A percentile compares a stretch with the other conserved stretches of the same genome.
phyloP scores from a whole-genome alignment of 1,284 basidiomycete species.

The Gomphus sp. region DNA sequence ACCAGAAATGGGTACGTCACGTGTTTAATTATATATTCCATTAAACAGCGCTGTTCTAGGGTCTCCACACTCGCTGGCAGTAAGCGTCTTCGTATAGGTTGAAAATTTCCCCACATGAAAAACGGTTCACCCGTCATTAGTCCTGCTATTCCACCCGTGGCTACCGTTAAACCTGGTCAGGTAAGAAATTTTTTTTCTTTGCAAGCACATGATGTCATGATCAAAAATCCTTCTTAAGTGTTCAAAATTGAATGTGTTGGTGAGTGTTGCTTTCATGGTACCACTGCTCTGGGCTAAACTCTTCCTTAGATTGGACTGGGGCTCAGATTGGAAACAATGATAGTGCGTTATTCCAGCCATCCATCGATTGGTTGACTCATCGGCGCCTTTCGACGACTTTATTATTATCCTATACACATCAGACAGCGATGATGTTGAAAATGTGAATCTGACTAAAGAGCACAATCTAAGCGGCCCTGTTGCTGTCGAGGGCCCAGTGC shows the following conservation, averaged over 20 bases:
- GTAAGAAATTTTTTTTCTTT: conserved; percentile 19
- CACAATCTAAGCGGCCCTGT: conserved; percentile 74
- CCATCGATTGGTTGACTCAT: not conserved
- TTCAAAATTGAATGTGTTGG: conserved; percentile 72
- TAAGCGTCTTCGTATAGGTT: conserved; percentile 25
- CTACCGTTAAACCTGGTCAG: conserved; percentile 57
- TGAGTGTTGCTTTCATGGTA: conserved; percentile 21
- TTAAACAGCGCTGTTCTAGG: conserved; percentile 25
- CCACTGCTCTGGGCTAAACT: not conserved
- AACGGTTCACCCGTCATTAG: conserved; percentile 24
- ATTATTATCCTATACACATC: not conserved
- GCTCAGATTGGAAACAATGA: conserved; percentile 72
- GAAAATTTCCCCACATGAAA: not conserved
- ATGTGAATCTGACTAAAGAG: conserved; percentile 54
- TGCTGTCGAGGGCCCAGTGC: conserved; percentile 64
- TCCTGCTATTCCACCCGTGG: conserved; percentile 59
- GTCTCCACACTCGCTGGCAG: conserved; percentile 69
- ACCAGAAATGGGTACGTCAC: conserved; percentile 46
- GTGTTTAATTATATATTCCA: not conserved
- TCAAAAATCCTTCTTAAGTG: conserved; percentile 26
- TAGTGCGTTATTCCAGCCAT: conserved; percentile 27
- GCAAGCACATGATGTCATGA: not conserved
- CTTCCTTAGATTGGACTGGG: conserved; percentile 58
- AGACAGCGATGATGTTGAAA: conserved; percentile 61
- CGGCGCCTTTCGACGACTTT: not conserved